A percentile compares a stretch with the other conserved stretches of the same genome.
phyloP scores from a whole-genome alignment of 352 stramenopile genomes.

The Phytophthora pistaciae region DNA sequence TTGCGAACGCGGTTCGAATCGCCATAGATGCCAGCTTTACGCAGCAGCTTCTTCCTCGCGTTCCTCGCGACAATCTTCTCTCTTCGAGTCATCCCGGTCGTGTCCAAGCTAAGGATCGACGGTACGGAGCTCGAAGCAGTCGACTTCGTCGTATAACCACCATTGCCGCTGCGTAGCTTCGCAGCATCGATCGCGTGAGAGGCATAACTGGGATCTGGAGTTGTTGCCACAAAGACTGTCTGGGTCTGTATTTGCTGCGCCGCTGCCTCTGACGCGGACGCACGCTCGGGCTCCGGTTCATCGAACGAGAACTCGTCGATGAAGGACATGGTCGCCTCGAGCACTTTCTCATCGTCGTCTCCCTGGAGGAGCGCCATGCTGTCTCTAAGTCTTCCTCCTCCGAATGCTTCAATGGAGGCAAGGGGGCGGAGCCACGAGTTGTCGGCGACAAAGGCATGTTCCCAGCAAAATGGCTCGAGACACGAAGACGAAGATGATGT shows the following conservation, averaged over 20 bases:
- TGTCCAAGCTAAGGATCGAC: conserved; percentile 21
- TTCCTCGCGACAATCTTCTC: conserved; percentile 28
- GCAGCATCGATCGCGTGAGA: not conserved
- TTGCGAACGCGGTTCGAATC: conserved; percentile 39
- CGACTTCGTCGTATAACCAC: not conserved
- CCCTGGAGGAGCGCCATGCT: conserved; percentile 13
- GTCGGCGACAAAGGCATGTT: conserved; percentile 27
- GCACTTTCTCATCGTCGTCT: conserved; percentile 24
- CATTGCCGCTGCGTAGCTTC: not conserved
- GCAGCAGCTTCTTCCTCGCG: conserved; percentile 32
- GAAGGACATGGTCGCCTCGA: conserved; percentile 37
- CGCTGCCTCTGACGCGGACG: not conserved
- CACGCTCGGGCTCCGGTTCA: conserved; percentile 12
- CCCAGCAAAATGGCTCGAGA: not conserved
- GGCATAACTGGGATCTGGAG: not conserved
- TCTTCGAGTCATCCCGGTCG: conserved; percentile 15
- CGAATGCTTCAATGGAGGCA: not conserved
- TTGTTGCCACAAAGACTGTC: not conserved
- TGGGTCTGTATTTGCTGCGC: not conserved
- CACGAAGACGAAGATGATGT: conserved; percentile 18
- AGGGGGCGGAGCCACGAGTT: not conserved
- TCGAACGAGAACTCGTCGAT: conserved; percentile 33
- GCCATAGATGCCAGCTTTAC: conserved; percentile 22
- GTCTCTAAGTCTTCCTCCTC: not conserved
- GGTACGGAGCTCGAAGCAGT: conserved; percentile 3